phyloP scores from a whole-genome alignment of 352 stramenopile genomes.

The Phytophthora agathidicida region DNA sequence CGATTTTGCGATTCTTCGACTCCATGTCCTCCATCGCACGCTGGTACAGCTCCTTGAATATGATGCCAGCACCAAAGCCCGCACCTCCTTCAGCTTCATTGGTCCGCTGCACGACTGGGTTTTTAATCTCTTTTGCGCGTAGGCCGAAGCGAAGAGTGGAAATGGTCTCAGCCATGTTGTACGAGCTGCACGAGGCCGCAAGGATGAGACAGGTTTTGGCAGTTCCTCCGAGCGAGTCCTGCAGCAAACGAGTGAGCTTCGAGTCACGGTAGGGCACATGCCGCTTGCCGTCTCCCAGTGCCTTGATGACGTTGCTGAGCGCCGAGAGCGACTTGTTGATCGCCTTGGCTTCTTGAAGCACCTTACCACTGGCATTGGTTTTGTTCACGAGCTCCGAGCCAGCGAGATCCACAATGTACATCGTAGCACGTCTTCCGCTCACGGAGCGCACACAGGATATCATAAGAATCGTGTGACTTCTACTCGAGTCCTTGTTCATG shows the following conservation, averaged over 20 bases:
- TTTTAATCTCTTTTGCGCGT: constrained; percentile 85
- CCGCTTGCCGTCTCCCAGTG: constrained; percentile 75
- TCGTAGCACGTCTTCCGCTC: constrained; percentile 56
- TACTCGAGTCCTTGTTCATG: constrained; percentile 92
- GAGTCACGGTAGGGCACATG: constrained; percentile 82
- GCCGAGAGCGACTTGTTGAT: constrained; percentile 90
- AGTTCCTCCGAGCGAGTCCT: constrained; percentile 91
- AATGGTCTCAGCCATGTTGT: constrained; percentile 84
- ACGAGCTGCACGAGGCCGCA: constrained; percentile 87
- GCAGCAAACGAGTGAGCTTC: constrained; percentile 84
- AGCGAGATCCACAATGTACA: constrained; percentile 87
- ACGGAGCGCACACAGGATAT: constrained; percentile 48
- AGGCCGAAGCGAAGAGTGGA: constrained; percentile 77
- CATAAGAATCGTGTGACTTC: constrained; percentile 79
- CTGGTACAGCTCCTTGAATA: constrained; percentile 78
- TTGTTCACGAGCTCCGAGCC: constrained; percentile 89
- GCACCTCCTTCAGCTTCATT: constrained; percentile 31
- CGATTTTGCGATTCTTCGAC: constrained; percentile 72
- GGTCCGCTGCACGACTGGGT: constrained; percentile 58
- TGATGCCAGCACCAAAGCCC: constrained; percentile 30
- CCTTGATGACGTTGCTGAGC: constrained; percentile 89
- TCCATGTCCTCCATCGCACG: constrained; percentile 70
- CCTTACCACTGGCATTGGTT: constrained; percentile 76
- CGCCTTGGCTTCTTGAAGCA: constrained; percentile 83
- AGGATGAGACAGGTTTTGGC: constrained; percentile 97